Evolutionary conservation across 345 rosid genomes (phyloP).

Genomic region (Lepidium didymum): DNA sequence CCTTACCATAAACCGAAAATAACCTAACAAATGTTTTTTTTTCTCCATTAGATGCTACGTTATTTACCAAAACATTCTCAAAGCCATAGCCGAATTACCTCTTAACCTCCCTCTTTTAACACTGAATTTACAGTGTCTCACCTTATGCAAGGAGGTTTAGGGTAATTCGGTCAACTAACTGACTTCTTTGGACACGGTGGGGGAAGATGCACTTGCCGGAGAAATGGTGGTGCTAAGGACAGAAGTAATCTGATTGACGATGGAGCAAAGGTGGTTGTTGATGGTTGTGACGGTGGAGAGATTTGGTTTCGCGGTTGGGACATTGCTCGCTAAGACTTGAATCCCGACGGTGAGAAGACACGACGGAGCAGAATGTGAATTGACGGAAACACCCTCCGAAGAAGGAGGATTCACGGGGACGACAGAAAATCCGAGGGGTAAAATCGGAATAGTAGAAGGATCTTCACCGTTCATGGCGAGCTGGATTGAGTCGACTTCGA

Average conservation of each 20-base stretch:
- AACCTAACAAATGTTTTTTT: neutral
- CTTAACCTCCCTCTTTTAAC: constrained; percentile 11
- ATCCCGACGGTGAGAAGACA: constrained; percentile 79
- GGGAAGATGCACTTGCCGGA: constrained; percentile 21
- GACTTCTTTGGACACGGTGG: constrained; percentile 21
- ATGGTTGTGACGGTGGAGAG: constrained; percentile 59
- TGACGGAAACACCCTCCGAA: constrained; percentile 23
- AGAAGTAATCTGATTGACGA: constrained; percentile 56
- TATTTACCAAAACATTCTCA: constrained; percentile 20
- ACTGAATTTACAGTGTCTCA: neutral
- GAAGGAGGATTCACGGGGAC: constrained; percentile 35
- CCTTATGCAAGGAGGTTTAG: constrained; percentile 30
- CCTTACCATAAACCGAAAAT: neutral
- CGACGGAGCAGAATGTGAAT: constrained; percentile 10
- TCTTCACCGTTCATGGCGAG: constrained; percentile 75
- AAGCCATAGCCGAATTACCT: constrained; percentile 27
- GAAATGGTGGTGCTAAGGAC: constrained; percentile 37
- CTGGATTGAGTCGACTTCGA: constrained; percentile 67
- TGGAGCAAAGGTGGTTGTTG: constrained; percentile 60
- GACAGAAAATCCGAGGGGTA: constrained; percentile 70
- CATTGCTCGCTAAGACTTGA: constrained; percentile 70
- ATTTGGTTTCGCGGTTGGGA: constrained; percentile 63
- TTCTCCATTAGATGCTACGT: constrained; percentile 16
- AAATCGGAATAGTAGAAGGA: constrained; percentile 66
- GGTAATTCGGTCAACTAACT: constrained; percentile 32